Conservation (phyloP, 164 flowering plant genomes). For the Malania oleifera region DNA sequence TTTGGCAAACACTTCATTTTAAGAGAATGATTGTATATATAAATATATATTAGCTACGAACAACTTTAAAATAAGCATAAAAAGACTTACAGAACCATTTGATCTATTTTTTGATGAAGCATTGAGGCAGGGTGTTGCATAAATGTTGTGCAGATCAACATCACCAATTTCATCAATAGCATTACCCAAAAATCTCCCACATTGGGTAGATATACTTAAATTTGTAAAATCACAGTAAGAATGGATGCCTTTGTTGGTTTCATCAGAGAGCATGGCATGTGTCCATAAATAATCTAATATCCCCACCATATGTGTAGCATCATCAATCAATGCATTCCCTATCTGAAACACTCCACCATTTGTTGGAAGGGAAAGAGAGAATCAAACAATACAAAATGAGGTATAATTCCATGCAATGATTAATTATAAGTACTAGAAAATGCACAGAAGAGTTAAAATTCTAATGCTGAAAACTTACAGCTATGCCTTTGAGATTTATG, state of each 20-base stretch:
- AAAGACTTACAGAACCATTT: slow-evolving; percentile 24
- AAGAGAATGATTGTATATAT: too few relatives aligned
- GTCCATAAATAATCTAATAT: slow-evolving; percentile 29
- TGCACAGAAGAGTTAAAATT: not conserved
- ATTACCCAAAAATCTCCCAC: not conserved
- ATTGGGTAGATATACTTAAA: not conserved
- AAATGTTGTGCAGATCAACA: slow-evolving; percentile 34
- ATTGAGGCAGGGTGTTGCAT: slow-evolving; percentile 32
- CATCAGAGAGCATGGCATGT: slow-evolving; percentile 44
- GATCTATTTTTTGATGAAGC: not conserved
- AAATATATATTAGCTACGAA: too few relatives aligned
- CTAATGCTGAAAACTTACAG: slow-evolving; percentile 3
- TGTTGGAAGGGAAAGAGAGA: too few relatives aligned
- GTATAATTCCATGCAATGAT: too few relatives aligned
- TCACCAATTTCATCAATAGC: slow-evolving; percentile 6
- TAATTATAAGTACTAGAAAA: not conserved
- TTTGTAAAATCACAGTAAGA: slow-evolving; percentile 20
- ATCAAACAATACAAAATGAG: too few relatives aligned
- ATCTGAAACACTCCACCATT: slow-evolving; percentile 22
- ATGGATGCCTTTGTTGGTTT: slow-evolving; percentile 18
- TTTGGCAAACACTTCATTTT: too few relatives aligned
- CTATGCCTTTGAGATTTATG: slow-evolving; percentile 28
- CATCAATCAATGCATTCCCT: slow-evolving; percentile 42
- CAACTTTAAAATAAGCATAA: not conserved
- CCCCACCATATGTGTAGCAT: slow-evolving; percentile 17